Conservation (phyloP, 805 yeast species). For the Candida yuanshanica region DNA sequence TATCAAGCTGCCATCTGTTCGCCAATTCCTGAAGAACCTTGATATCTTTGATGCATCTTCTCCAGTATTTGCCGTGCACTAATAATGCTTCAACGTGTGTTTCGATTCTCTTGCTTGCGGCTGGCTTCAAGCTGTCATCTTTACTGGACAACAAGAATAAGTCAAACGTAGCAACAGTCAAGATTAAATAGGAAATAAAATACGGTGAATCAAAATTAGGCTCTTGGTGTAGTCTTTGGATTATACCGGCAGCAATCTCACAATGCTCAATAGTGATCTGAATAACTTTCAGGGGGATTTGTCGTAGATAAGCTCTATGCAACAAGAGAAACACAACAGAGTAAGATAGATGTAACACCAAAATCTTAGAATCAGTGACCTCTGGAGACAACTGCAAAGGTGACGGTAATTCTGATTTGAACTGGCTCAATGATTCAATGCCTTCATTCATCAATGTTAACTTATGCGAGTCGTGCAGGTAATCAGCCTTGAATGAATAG, state of each 20-base stretch:
- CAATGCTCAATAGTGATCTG: conserved; percentile 22
- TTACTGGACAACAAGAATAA: conserved; percentile 26
- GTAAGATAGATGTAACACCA: conserved; percentile 27
- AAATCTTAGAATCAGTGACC: conserved; percentile 17
- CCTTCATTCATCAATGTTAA: conserved; percentile 26
- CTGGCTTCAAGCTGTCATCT: conserved; percentile 15
- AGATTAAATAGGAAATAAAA: conserved; percentile 27
- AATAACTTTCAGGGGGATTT: conserved; percentile 25
- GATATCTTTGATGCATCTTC: conserved; percentile 27
- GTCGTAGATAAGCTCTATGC: conserved; percentile 27
- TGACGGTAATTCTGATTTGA: conserved; percentile 22
- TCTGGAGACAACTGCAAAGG: conserved; percentile 9
- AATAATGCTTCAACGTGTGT: conserved; percentile 21
- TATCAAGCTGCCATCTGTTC: conserved; percentile 20
- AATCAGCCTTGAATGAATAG: conserved; percentile 29
- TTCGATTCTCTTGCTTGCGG: conserved; percentile 17
- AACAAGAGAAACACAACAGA: conserved; percentile 23
- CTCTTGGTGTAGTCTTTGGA: conserved; percentile 11
- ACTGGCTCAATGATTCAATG: conserved; percentile 17
- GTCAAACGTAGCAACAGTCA: conserved; percentile 30
- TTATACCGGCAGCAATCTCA: conserved; percentile 19
- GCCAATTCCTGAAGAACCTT: conserved; percentile 23
- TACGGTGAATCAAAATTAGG: conserved; percentile 20
- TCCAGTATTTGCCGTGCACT: conserved; percentile 25
- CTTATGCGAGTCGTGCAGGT: conserved; percentile 29